These are phyloP conservation scores for Tuber melanosporum DNA, from an alignment of 495 filamentous ascomycete species.

Conservation along the genomic window DNA sequence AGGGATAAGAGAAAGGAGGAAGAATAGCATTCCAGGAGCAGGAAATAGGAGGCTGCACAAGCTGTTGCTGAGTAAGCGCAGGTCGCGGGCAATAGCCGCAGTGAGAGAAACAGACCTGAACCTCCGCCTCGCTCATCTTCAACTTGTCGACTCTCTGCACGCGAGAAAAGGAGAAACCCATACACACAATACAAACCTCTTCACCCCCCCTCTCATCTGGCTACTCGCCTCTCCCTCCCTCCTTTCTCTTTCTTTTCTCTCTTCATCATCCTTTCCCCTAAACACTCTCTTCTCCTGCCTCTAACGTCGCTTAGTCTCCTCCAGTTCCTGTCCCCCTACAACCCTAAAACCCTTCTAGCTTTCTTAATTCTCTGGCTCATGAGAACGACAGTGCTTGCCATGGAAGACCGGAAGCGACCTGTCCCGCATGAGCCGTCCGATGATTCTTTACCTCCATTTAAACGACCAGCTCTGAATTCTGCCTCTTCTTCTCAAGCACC, in stretches of 20 bases:
- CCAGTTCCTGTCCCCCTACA: slow-evolving; percentile 12
- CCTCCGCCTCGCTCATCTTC: slow-evolving; percentile 35
- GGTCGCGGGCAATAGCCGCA: slow-evolving; percentile 33
- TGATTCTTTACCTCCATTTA: slow-evolving; percentile 39
- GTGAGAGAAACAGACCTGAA: slow-evolving; percentile 15
- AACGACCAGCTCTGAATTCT: slow-evolving; percentile 41
- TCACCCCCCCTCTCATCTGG: slow-evolving; percentile 1
- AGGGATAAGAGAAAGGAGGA: background rate
- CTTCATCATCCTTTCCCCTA: slow-evolving; percentile 16
- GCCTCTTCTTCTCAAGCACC: slow-evolving; percentile 35
- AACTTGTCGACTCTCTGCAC: slow-evolving; percentile 28
- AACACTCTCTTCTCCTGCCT: slow-evolving; percentile 26
- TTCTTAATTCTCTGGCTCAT: slow-evolving; percentile 37
- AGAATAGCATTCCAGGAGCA: background rate
- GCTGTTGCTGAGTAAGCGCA: slow-evolving; percentile 32
- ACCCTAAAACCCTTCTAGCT: slow-evolving; percentile 29
- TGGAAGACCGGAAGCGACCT: slow-evolving; percentile 44
- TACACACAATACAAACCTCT: background rate
- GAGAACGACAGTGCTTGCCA: slow-evolving; percentile 41
- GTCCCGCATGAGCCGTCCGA: slow-evolving; percentile 42
- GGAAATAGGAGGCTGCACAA: background rate
- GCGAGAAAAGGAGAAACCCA: slow-evolving; percentile 37
- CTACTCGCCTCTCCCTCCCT: slow-evolving; percentile 5
- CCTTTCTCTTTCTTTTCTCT: slow-evolving; percentile 15
- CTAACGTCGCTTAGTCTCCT: slow-evolving; percentile 10